These are phyloP conservation scores for Cichorium intybus DNA, from an alignment of 140 eudicot species.

Conservation along the genomic window DNA sequence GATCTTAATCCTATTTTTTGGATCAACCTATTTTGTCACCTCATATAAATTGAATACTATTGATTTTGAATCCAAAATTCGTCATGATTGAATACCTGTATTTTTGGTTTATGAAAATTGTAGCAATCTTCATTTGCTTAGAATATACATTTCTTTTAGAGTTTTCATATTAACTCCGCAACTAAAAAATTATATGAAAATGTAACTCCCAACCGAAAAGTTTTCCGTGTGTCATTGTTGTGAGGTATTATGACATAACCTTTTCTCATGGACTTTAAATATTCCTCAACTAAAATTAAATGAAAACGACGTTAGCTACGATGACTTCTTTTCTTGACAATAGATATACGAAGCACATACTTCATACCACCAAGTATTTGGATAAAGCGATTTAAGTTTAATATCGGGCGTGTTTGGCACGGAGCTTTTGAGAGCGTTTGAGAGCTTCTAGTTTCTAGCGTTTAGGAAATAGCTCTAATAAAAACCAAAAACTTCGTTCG, in stretches of 20 bases:
- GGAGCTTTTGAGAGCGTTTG: no score
- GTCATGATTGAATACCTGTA: no score
- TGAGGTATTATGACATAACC: not conserved
- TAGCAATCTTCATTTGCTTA: not conserved
- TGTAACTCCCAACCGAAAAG: not conserved
- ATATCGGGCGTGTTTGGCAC: no score
- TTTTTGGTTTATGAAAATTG: not conserved
- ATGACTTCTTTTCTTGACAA: not conserved
- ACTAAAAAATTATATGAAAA: not conserved
- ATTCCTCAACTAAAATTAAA: not conserved
- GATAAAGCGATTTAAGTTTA: no score
- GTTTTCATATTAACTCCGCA: not conserved
- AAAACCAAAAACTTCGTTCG: no score
- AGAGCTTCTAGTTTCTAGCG: no score
- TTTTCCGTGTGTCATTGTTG: not conserved
- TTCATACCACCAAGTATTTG: not conserved
- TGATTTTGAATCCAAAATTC: no score
- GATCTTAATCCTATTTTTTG: no score
- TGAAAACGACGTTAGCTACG: not conserved
- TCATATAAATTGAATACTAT: no score
- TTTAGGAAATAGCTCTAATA: no score
- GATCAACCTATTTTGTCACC: no score
- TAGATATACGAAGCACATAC: not conserved
- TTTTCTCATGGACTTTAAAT: not conserved
- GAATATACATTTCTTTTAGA: not conserved